Evolutionary conservation across 371 early-diverging fungal species (phyloP).

Genomic region (Mucor velutinosus): DNA sequence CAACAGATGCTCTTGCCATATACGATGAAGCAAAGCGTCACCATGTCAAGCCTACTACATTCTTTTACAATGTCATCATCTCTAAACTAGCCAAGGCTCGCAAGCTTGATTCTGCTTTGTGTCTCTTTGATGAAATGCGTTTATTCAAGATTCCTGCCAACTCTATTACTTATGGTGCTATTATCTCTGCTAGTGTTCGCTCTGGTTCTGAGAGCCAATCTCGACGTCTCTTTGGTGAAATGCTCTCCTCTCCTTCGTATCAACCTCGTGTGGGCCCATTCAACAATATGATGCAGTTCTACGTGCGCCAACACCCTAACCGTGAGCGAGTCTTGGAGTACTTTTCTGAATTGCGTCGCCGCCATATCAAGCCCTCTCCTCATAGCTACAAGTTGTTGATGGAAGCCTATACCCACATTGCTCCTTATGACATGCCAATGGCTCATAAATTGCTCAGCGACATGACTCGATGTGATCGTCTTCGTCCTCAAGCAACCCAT

Average conservation of each 20-base stretch:
- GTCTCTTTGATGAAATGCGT: slow-evolving; percentile 66
- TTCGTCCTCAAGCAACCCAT: slow-evolving; percentile 59
- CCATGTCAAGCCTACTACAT: slow-evolving; percentile 61
- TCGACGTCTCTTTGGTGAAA: slow-evolving; percentile 53
- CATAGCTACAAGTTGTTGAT: slow-evolving; percentile 67
- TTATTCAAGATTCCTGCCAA: slow-evolving; percentile 51
- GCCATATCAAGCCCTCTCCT: slow-evolving; percentile 56
- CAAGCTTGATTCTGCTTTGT: slow-evolving; percentile 58
- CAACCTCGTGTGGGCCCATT: slow-evolving; percentile 61
- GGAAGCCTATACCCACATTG: slow-evolving; percentile 62
- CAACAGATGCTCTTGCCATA: slow-evolving; percentile 56
- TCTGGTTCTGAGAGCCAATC: slow-evolving; percentile 61
- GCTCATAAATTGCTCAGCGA: slow-evolving; percentile 57
- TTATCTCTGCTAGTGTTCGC: slow-evolving; percentile 66
- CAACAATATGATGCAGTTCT: slow-evolving; percentile 71
- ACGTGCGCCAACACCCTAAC: slow-evolving; percentile 61
- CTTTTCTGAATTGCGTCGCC: slow-evolving; percentile 51
- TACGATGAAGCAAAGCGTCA: slow-evolving; percentile 65
- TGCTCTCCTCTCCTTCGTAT: slow-evolving; percentile 53
- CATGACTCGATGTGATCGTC: slow-evolving; percentile 46
- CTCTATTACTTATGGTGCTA: slow-evolving; percentile 64
- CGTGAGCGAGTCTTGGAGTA: slow-evolving; percentile 57
- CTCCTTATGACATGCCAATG: slow-evolving; percentile 63
- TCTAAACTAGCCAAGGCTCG: slow-evolving; percentile 68
- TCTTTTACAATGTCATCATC: slow-evolving; percentile 69